Percentiles rank a stretch among this genome's conserved stretches.
phyloP scores from a whole-genome alignment of 805 yeast species.

The Lachancea kluyveri region DNA sequence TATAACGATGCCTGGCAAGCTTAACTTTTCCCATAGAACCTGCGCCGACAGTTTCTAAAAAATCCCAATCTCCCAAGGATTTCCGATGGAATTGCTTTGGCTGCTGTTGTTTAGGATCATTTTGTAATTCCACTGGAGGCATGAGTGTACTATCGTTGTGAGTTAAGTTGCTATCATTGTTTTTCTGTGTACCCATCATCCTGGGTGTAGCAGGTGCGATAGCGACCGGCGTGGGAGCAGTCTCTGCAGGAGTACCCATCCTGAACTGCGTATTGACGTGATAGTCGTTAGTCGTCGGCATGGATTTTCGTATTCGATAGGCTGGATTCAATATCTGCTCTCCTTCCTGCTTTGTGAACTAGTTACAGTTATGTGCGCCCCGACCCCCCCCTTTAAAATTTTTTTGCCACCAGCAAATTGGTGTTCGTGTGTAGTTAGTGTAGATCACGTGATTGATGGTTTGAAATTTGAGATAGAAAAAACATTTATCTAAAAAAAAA shows the following conservation, averaged over 20 bases:
- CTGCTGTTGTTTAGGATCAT: conserved; percentile 6
- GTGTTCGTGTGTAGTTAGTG: no score
- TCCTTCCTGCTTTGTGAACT: no score
- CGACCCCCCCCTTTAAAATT: no score
- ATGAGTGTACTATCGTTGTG: conserved; percentile 11
- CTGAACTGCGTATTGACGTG: conserved; percentile 26
- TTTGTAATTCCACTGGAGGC: conserved; percentile 20
- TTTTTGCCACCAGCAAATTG: no score
- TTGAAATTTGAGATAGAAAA: no score
- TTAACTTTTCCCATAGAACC: conserved; percentile 99
- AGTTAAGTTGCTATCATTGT: conserved; percentile 8
- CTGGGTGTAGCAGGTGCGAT: conserved; percentile 31
- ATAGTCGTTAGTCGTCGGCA: conserved; percentile 24
- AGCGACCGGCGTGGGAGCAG: conserved; percentile 4
- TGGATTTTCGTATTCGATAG: no score
- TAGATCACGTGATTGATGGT: no score
- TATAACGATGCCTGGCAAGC: conserved; percentile 77
- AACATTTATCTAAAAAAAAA: no score
- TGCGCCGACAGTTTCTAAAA: conserved; percentile 90
- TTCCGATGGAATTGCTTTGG: conserved; percentile 62
- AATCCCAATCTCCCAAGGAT: conserved; percentile 95
- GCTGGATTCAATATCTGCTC: no score
- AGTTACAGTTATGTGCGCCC: no score
- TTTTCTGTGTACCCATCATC: conserved; percentile 27
- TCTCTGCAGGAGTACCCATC: conserved; percentile 18